Base-by-base conservation (phyloP, 345 rosid species). In the Eucalyptus sideroxylon region DNA sequence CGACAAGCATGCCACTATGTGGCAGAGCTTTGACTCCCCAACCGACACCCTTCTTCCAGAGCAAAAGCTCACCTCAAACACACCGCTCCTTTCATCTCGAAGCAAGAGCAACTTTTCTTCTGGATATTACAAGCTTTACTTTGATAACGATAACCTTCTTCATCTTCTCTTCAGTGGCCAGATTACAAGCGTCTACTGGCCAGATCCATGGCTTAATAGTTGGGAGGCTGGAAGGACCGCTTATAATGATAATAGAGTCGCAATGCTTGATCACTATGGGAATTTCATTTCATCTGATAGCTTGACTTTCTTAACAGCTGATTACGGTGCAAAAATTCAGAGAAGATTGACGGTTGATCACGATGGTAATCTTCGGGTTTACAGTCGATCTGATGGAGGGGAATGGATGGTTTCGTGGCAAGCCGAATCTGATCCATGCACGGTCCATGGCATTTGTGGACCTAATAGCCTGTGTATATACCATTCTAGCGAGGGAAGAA, bases 1-100 rank as follows among this genome's bases (percentile, higher is more conserved):
- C 31, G n/a, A 16, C 8, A n/a, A 26, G n/a, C 80, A 31, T 42
- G 50, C 34, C 11, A 44, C 50, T 26, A n/a, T 90, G 23, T 91
- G 93, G 94, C 88, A 93, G 86, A 93, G 93, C 89, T 93, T 93
- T 44, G 80, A 88, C 56, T 90, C 86, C 16, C 94, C 95, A 2
- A 93, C 93, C 2, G 90, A 92, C 50, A 93, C 93, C 2, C 92
- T 93, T 55, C 93, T 93, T 86, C 93, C 94, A 19, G 15, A 19
- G 19, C 95, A 93, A 88, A 89, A 77, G 47, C 56, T 92, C 50
- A 92, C 91, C 44, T 44, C 90, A 88, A 55, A 88, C 87, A 86
- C 89, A 17, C 23, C 17, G 26, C 91, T 90, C 62, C 67, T 91
- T 80, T 92, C 95, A 3, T 69, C 91, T 24, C 86, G 88, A 88